A percentile compares a stretch with the other conserved stretches of the same genome.
Evolutionary conservation across 306 rosid species (phyloP).

Genomic region (Glycine tomentella): DNA sequence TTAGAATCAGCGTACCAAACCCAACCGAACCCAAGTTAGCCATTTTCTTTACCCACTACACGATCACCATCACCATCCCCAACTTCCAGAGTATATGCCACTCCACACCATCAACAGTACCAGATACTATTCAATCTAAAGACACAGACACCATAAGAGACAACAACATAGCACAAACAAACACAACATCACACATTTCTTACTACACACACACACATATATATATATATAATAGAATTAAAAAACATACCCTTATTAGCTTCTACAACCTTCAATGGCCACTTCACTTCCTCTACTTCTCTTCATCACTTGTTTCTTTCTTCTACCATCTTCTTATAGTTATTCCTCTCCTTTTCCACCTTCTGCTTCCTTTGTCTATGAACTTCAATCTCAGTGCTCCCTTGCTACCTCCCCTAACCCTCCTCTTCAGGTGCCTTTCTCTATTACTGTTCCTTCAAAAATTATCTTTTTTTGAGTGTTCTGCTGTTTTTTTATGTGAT

Average conservation of each 20-base stretch:
- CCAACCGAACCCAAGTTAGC: conserved; percentile 21
- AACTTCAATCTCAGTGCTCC: conserved; percentile 76
- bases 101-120: conserved; percentile 32
- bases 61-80: conserved; percentile 2
- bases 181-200: background rate
- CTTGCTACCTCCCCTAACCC: conserved; percentile 46
- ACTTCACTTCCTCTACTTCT: conserved; percentile 49
- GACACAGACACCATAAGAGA: background rate
- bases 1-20: conserved; percentile 8
- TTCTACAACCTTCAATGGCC: conserved; percentile 51
- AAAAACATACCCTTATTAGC: conserved; percentile 25
- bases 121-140: conserved; percentile 20
- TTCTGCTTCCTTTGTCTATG: conserved; percentile 50
- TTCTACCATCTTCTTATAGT: conserved; percentile 44
- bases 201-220: too few species aligned
- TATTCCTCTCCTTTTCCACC: conserved; percentile 44
- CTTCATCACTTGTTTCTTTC: conserved; percentile 45
- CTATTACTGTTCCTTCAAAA: too few species aligned
- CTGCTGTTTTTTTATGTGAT: too few species aligned
- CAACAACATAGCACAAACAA: background rate
- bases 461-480: too few species aligned
- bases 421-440: too few species aligned
- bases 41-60: conserved; percentile 17
- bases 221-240: too few species aligned
- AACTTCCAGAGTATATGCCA: background rate